Conservation (phyloP, 2,329 filamentous ascomycete genomes). For the Macrophomina pseudophaseolina region DNA sequence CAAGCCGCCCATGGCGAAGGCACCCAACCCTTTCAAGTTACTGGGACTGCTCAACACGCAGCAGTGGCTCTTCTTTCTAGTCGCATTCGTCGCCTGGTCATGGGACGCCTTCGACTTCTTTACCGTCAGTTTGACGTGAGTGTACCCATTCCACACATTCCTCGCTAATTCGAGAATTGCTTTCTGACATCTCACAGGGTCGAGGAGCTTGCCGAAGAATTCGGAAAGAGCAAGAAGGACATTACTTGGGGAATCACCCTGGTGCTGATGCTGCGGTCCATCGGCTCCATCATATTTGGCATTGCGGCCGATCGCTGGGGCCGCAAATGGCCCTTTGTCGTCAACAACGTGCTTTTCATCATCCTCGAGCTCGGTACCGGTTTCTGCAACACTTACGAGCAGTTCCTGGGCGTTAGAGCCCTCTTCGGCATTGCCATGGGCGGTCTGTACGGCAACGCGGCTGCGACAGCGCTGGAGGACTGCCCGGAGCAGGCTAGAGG, state of each 20-base stretch:
- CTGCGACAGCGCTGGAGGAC: slow-evolving; percentile 67
- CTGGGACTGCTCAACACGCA: slow-evolving; percentile 58
- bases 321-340: slow-evolving; percentile 62
- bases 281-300: slow-evolving; percentile 64
- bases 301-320: slow-evolving; percentile 60
- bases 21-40: slow-evolving; percentile 60
- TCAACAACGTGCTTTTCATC: slow-evolving; percentile 67
- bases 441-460: slow-evolving; percentile 65
- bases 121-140: slow-evolving; percentile 60
- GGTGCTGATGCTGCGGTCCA: slow-evolving; percentile 63
- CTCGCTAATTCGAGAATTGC: background rate
- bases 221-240: slow-evolving; percentile 60
- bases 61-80: slow-evolving; percentile 64
- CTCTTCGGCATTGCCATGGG: slow-evolving; percentile 70
- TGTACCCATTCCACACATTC: background rate
- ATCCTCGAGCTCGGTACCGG: slow-evolving; percentile 65
- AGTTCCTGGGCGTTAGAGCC: slow-evolving; percentile 64
- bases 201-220: slow-evolving; percentile 57
- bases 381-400: slow-evolving; percentile 62
- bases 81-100: slow-evolving; percentile 55
- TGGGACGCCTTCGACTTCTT: slow-evolving; percentile 65
- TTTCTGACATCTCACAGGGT: slow-evolving; percentile 37
- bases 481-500: slow-evolving; percentile 64
- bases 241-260: slow-evolving; percentile 63
- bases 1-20: slow-evolving; percentile 60